A percentile compares a stretch with the other conserved stretches of the same genome.
phyloP scores from a whole-genome alignment of 495 filamentous ascomycete species.

The Podospora australis region DNA sequence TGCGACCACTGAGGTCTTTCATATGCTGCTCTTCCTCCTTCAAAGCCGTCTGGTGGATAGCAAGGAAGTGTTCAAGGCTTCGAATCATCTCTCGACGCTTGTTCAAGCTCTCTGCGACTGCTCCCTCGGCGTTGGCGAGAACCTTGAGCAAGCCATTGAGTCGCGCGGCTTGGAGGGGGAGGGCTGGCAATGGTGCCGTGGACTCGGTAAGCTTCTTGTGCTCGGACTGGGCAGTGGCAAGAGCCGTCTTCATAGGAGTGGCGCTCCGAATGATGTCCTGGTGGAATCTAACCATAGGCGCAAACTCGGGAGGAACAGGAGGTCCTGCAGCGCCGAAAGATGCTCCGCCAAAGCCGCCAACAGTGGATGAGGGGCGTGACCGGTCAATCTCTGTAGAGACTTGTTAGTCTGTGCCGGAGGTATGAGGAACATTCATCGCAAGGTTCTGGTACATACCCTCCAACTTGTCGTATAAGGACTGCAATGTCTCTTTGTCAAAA shows the following conservation, averaged over 20 bases:
- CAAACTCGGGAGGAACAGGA: constrained; percentile 66
- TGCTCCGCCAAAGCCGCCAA: constrained; percentile 46
- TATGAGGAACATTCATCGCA: no score
- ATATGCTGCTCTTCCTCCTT: constrained; percentile 59
- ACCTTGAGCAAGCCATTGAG: constrained; percentile 80
- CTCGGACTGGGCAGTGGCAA: constrained; percentile 66
- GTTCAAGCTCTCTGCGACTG: constrained; percentile 84
- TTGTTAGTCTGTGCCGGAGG: no score
- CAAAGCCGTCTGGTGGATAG: constrained; percentile 63
- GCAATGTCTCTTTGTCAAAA: constrained; percentile 74
- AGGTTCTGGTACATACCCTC: constrained; percentile 62
- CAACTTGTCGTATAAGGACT: constrained; percentile 67
- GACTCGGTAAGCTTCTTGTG: constrained; percentile 76
- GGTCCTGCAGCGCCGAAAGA: constrained; percentile 52
- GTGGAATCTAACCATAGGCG: constrained; percentile 64
- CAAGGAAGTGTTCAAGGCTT: constrained; percentile 75
- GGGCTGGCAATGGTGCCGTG: constrained; percentile 54
- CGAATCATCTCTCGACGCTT: constrained; percentile 70
- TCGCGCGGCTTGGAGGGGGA: constrained; percentile 86
- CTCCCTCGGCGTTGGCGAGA: constrained; percentile 84
- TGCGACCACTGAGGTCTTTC: constrained; percentile 52
- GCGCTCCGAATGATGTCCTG: constrained; percentile 65
- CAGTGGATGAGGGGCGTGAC: constrained; percentile 59
- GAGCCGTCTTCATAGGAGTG: constrained; percentile 51
- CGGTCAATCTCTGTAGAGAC: constrained; percentile 65